A percentile compares a stretch with the other conserved stretches of the same genome.
Conservation (phyloP, 331 rosid genomes). For the Quercus phellos region DNA sequence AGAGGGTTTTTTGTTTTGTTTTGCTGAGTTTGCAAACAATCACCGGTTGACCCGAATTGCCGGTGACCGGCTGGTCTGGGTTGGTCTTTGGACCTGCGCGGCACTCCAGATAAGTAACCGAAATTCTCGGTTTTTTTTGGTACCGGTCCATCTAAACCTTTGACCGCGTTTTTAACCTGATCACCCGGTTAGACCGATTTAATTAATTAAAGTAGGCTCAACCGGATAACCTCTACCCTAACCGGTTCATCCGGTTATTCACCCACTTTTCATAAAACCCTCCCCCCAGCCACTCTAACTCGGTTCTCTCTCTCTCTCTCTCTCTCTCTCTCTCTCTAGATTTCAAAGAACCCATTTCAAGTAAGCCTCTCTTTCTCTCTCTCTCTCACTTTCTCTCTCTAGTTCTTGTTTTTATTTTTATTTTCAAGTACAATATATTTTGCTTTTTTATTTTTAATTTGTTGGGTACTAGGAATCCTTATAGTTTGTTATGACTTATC, state of each 20-base stretch:
- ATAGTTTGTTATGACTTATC: background rate
- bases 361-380: constrained; percentile 34
- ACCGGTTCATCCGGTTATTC: constrained; percentile 60
- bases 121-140: constrained; percentile 32
- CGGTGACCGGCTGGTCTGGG: background rate
- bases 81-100: constrained; percentile 5
- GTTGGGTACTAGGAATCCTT: background rate
- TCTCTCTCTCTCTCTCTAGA: constrained; percentile 15
- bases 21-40: no score
- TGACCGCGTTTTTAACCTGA: constrained; percentile 37
- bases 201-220: constrained; percentile 13
- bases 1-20: no score
- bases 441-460: background rate
- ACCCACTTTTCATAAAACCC: constrained; percentile 31
- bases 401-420: background rate
- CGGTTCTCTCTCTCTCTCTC: constrained; percentile 48
- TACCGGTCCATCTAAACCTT: constrained; percentile 33
- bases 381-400: background rate
- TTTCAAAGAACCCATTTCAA: constrained; percentile 19
- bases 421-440: background rate
- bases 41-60: background rate
- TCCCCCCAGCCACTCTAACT: constrained; percentile 21
- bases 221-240: constrained; percentile 46
- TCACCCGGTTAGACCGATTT: constrained; percentile 18
- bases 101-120: constrained; percentile 32